Conservation (phyloP, 2,329 filamentous ascomycete genomes). For the Xylaria sp. region DNA sequence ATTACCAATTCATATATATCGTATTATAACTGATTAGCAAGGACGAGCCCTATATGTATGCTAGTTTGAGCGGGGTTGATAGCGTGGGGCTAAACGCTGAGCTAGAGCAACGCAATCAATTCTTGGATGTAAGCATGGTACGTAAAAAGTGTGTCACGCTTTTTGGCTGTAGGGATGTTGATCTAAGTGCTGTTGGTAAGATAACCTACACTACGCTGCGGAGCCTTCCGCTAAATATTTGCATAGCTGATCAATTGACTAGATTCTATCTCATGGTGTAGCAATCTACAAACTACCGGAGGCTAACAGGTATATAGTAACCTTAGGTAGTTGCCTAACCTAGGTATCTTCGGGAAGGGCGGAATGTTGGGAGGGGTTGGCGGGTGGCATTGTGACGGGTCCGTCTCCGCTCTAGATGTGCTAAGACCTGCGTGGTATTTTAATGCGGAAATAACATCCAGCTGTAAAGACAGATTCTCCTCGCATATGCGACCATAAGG, state of each 20-base stretch:
- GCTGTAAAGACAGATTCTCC: neutral
- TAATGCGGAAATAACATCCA: neutral
- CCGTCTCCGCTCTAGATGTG: neutral
- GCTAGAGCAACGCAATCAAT: too few relatives aligned
- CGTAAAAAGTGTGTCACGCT: too few relatives aligned
- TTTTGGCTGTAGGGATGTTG: too few relatives aligned
- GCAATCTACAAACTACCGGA: neutral
- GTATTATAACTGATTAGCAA: neutral
- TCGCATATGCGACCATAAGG: neutral
- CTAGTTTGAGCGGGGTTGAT: neutral
- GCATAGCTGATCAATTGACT: neutral
- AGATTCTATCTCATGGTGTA: neutral
- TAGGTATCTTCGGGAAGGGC: neutral
- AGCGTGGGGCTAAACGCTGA: neutral
- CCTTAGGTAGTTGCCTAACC: too few relatives aligned
- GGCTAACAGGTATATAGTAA: neutral
- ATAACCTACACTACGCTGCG: neutral
- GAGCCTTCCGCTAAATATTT: neutral
- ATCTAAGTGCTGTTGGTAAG: neutral
- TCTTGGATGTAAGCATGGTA: too few relatives aligned
- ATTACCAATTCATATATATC: neutral
- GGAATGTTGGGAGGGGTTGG: neutral
- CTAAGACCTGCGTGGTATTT: conserved; percentile 16
- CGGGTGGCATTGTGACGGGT: conserved; percentile 6
- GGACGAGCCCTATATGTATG: neutral